Evolutionary conservation across 257 asterid species (phyloP), one percentile per base, ranked within the genome.

Genomic region (Gardenia jasminoides): DNA sequence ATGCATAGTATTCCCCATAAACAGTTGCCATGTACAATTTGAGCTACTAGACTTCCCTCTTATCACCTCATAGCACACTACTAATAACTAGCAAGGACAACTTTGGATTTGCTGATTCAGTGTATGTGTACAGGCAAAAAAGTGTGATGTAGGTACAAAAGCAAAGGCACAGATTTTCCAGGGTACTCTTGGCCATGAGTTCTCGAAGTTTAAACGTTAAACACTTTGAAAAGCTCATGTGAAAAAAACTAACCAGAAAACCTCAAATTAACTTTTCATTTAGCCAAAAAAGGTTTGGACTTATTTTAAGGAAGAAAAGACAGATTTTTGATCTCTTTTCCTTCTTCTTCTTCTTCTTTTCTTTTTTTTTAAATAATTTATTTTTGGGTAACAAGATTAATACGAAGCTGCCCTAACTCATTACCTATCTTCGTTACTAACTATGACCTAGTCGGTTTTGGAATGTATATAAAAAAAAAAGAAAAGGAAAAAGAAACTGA

Each of bases 1-100:
- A 72, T 79, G 82, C 82, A 79, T 79, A 36, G 72, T 59, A 31
- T 33, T 15, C 36, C 59, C n/a, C 47, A 61, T 33, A 12, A 19
- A 56, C 69, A 22, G 50, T 58, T 10, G 10, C 69, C 4, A 11
- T 33, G 47, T 44, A 2, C 22, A 36, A 41, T 20, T 75, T 41
- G 5, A 16, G 43, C 59, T 28, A 65, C 3, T 13, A 3, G 36
- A 13, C 22, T 28, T 28, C 22, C 15, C 2, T 16, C 0, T 7
- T 33, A 67, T 67, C 71, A 33, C 46, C 71, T 6, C 71, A 12
- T 67, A 41, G 68, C 1, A 12, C 66, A 54, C 3, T 36, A 36
- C 41, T 5, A 62, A 50, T 1, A 50, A 50, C 58, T 50, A 24
- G 31, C 10, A 24, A 59, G 66, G 66, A 24, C 66, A 59, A 59